Conservation (phyloP, 139 green algal genomes). For the Volvox africanus region DNA sequence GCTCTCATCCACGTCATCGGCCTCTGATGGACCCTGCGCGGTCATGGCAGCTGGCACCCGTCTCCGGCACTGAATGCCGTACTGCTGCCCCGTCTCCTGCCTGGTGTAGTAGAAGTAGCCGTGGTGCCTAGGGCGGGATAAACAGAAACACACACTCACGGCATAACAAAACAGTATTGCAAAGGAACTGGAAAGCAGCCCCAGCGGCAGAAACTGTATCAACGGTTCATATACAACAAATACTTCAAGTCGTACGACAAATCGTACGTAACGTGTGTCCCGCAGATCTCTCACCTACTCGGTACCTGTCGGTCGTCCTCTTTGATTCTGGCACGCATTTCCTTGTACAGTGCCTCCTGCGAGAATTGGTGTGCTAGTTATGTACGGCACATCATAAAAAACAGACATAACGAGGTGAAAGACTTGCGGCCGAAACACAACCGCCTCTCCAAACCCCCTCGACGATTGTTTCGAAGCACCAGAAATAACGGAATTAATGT, state of each 20-base stretch:
- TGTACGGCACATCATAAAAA: too few relatives aligned
- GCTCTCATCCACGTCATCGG: constrained; percentile 59
- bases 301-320: constrained; percentile 82
- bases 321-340: constrained; percentile 91
- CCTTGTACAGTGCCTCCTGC: constrained; percentile 81
- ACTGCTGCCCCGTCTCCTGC: constrained; percentile 79
- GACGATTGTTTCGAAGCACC: too few relatives aligned
- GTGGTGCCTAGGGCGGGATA: constrained; percentile 59
- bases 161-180: background rate
- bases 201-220: too few relatives aligned
- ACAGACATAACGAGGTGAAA: too few relatives aligned
- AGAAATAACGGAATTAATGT: too few relatives aligned
- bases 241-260: too few relatives aligned
- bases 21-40: constrained; percentile 55
- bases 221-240: too few relatives aligned
- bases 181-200: background rate
- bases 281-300: background rate
- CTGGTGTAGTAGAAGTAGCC: constrained; percentile 88
- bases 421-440: too few relatives aligned
- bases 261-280: too few relatives aligned
- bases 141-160: background rate
- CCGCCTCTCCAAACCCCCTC: too few relatives aligned
- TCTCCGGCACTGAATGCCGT: constrained; percentile 82
- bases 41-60: constrained; percentile 49
- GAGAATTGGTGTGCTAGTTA: too few relatives aligned